Base-by-base conservation (phyloP, 2,329 filamentous ascomycete genomes). In the Cladosporium sp. region DNA sequence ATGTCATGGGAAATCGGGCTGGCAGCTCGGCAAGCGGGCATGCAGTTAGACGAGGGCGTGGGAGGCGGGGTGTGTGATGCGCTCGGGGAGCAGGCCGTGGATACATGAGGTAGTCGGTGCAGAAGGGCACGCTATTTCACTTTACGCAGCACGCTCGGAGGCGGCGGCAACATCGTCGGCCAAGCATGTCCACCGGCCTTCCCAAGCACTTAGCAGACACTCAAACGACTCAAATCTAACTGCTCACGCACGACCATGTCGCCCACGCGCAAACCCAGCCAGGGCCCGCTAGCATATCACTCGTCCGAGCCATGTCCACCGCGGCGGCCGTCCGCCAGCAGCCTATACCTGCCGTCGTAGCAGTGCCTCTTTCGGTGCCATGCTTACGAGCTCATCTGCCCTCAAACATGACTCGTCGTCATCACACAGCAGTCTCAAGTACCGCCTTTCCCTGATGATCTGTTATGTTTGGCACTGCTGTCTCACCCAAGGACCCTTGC, bases 401-500 rank as follows among this genome's bases (percentile, higher is more conserved):
- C 9, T 37, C 17, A 15, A 50, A 20, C 47, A 50, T 50, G 47
- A 50, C 47, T 50, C 47, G 47, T 37, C 30, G 15, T 17, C 25
- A 28, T 9, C 43, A 30, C 25, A 47, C 30, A 30, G 43, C 43
- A 34, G 30, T 47, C 22, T 20, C 25, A 47, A n/a, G 43, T 47
- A 30, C 43, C 43, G 43, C 30, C 34, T 50, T 19, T 50, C 43
- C 43, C 43, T 47, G 47, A 19, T 37, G 43, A 47, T 47, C 22
- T 14, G 8, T 22, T 47, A 30, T 47, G 22, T 45, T 45, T 47
- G 43, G 43, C 22, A 17, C 25, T 28, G 22, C 40, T 55, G 52
- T 55, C 52, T 55, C 52, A 55, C 52, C 39, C 39, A 25, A 25
- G 47, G 52, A 55, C 52, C 52, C 52, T 47, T 55, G 52, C 43